Base-by-base conservation (phyloP, 73 alveolate species). In the Paramecium caudatum region DNA sequence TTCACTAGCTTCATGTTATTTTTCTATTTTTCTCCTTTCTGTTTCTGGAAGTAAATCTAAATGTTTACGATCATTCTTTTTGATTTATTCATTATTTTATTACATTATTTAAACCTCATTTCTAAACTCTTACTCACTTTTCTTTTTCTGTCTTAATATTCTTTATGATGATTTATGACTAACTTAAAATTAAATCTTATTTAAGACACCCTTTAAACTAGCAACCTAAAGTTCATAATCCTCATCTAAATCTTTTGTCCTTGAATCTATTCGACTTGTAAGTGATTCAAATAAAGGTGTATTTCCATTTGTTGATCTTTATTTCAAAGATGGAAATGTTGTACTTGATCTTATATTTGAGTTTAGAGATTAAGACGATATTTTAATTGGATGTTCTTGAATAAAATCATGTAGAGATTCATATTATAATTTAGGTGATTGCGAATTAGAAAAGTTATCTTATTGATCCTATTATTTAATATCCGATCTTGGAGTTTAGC, bases 91-190 rank as follows among this genome's bases (percentile, higher is more conserved):
- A 39, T 45, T 74, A 2, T 43, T 41, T 27, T 74, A 10, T 8
- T 74, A 30, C 88, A 74, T 74, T 16, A 21, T 74, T 43, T 45
- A 27, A 2, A 74, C 47, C 19, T 74, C 49, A 3, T 74, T 45
- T 45, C 88, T 74, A 74, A 74, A 74, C 17, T 27, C 43, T 41
- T 74, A 15, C 19, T 74, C 88, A 21, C 68, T 45, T n/a, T 41
- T 47, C 33, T 74, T 45, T 45, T 74, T 74, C 43, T 74, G 17
- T 74, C 46, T 74, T 3, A 74, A 5, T 2, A 74, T 23, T 74
- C 43, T 41, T 74, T 74, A 3, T 12, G 88, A 36, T 8, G 62
- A 45, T 41, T 37, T 37, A 36, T 74, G 88, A 16, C 32, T 74
- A 10, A 74, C 88, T 41, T 74, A 39, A 27, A 7, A 9, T 41